These are phyloP conservation scores for Globisporangium nodosum DNA, from an alignment of 352 stramenopile genomes.

Conservation along the genomic window DNA sequence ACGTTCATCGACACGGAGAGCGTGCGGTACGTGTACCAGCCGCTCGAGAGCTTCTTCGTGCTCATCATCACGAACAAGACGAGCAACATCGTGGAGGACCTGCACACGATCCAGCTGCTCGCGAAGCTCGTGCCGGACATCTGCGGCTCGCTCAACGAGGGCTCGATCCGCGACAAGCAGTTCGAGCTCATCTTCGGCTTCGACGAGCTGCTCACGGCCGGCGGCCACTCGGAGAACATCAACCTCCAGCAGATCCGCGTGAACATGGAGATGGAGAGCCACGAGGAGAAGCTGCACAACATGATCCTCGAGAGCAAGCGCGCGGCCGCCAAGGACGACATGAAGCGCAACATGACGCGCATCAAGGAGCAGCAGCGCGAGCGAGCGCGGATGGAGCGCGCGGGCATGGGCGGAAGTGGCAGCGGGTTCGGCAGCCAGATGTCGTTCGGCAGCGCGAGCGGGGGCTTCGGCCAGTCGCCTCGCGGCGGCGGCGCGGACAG, in stretches of 20 bases:
- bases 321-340: conserved; percentile 84
- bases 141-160: conserved; percentile 90
- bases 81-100: conserved; percentile 99
- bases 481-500: conserved; percentile 22
- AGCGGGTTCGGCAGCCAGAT: conserved; percentile 41
- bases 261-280: conserved; percentile 99
- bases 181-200: conserved; percentile 99
- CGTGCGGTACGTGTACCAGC: conserved; percentile 98
- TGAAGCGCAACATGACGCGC: conserved; percentile 82
- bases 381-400: conserved; percentile 67
- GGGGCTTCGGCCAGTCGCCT: conserved; percentile 60
- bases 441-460: conserved; percentile 68
- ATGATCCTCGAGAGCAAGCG: conserved; percentile 98
- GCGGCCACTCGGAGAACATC: conserved; percentile 96
- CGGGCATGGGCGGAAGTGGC: conserved; percentile 48
- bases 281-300: conserved; percentile 98
- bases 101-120: conserved; percentile 97
- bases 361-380: conserved; percentile 88
- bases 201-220: conserved; percentile 97
- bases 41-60: conserved; percentile 97
- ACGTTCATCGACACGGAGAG: conserved; percentile 99
- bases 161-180: conserved; percentile 93
- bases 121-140: conserved; percentile 97
- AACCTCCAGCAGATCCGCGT: conserved; percentile 92
- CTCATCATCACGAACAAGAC: conserved; percentile 99